Evolutionary conservation across 1,284 basidiomycete genomes (phyloP).

Genomic region (Tilletiaria anomala): DNA sequence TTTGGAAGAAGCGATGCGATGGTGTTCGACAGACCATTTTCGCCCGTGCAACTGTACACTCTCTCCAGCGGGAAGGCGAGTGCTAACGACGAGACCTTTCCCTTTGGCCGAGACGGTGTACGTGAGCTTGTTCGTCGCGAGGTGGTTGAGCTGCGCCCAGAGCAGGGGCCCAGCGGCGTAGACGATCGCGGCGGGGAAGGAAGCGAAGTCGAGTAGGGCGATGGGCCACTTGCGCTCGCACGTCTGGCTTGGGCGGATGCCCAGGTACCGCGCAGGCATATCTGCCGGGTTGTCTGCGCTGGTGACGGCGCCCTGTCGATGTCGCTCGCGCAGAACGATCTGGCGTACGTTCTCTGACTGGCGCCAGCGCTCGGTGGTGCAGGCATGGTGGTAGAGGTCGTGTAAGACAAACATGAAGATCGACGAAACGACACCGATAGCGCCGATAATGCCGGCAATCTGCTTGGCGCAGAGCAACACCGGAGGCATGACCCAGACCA

Average conservation of each 20-base stretch:
- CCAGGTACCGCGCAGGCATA: slow-evolving; percentile 11
- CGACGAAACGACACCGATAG: slow-evolving; percentile 13
- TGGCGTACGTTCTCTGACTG: slow-evolving; percentile 5
- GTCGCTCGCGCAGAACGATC: neutral
- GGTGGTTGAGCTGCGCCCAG: slow-evolving; percentile 33
- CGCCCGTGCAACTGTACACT: too few species aligned
- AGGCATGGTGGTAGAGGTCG: slow-evolving; percentile 32
- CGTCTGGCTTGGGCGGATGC: slow-evolving; percentile 9
- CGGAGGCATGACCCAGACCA: slow-evolving; percentile 14
- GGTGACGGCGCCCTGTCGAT: too few species aligned
- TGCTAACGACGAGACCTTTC: slow-evolving; percentile 4
- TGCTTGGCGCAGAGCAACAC: slow-evolving; percentile 20
- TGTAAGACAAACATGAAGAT: slow-evolving; percentile 24
- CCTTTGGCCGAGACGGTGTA: slow-evolving; percentile 15
- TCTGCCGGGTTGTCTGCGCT: too few species aligned
- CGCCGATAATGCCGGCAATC: slow-evolving; percentile 13
- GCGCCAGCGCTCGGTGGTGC: slow-evolving; percentile 21
- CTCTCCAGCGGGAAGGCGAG: too few species aligned
- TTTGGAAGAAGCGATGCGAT: too few species aligned
- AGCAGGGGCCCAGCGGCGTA: slow-evolving; percentile 33
- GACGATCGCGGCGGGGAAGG: slow-evolving; percentile 28
- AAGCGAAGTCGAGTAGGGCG: slow-evolving; percentile 15
- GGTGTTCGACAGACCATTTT: too few species aligned
- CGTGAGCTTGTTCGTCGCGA: slow-evolving; percentile 31
- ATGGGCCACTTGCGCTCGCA: slow-evolving; percentile 2